Base-by-base conservation (phyloP, 2,329 filamentous ascomycete genomes). In the Gnomoniopsis smithogilvyi region DNA sequence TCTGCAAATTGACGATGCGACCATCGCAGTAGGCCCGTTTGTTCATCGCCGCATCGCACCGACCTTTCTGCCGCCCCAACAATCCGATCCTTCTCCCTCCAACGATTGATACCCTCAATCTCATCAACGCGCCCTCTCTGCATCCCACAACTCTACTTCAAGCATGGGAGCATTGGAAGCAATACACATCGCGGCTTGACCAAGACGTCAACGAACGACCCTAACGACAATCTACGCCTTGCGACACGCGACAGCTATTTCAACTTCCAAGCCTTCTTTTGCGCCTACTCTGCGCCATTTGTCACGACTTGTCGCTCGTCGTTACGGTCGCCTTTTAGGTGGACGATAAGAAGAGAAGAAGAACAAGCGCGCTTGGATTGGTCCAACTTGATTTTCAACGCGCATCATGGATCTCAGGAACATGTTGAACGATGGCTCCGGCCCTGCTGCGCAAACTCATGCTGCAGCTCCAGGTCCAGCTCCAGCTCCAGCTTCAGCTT, bases 341-440 rank as follows among this genome's bases (percentile, higher is more conserved):
- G 8, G 8, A 30, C 26, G 26, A 30, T 4, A 30, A 30, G 26
- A 8, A 30, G 8, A 4, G 8, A 8, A 4, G 8, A 30, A 8
- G 26, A 30, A 30, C 26, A 30, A 30, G 26, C 54, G 51, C 10
- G 45, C 45, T 24, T 21, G 19, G 24, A 51, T 22, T 12, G 6
- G 33, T 4, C 17, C 11, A 19, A 14, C 8, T 12, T 22, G 46
- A 48, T 7, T 22, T 51, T 19, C 19, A 45, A 4, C n/a, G 34
- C 54, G 51, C 14, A 68, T 59, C 56, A 79, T 84, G 81, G 80
- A 84, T 74, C 75, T 84, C 59, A 72, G 75, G 63, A 78, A 77
- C 17, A 80, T 86, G 66, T 72, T 86, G 51, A 86, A 85, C 69
- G 82, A 81, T 62, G 78, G 73, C 65, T 67, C 68, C 49, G 70